A percentile compares a stretch with the other conserved stretches of the same genome.
These are phyloP conservation scores for Kodamaea laetipori DNA, from an alignment of 805 yeast genomes.

Conservation along the genomic window DNA sequence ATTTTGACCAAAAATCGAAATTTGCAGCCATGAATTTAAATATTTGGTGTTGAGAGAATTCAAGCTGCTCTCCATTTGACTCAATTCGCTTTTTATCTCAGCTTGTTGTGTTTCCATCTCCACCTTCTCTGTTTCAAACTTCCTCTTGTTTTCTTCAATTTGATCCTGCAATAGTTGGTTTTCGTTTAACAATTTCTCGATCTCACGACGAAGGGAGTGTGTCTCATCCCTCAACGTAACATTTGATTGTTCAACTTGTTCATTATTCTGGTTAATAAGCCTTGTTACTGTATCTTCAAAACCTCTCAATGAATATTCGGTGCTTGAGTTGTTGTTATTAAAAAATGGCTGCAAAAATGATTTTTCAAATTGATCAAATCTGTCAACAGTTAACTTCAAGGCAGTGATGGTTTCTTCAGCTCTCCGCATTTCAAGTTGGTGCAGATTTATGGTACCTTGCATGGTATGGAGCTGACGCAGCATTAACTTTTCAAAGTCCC, in stretches of 20 bases:
- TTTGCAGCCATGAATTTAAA: not conserved
- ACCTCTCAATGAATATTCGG: not conserved
- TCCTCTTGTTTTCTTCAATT: not conserved
- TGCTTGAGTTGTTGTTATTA: not conserved
- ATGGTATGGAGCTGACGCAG: not conserved
- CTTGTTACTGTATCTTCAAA: not conserved
- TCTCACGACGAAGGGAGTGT: too few relatives aligned
- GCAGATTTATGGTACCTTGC: not conserved
- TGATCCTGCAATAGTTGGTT: not conserved
- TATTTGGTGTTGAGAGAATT: not conserved
- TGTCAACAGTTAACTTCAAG: not conserved
- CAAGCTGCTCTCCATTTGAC: not conserved
- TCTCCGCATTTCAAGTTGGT: not conserved
- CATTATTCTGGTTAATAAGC: not conserved
- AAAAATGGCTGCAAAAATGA: conserved; percentile 12
- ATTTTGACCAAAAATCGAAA: too few relatives aligned
- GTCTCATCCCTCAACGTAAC: too few relatives aligned
- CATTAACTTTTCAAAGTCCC: not conserved
- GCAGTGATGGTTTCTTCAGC: not conserved
- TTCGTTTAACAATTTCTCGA: too few relatives aligned
- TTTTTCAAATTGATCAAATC: conserved; percentile 4
- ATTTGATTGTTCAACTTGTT: not conserved
- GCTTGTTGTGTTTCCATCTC: not conserved
- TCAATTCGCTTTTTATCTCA: not conserved
- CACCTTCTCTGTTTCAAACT: not conserved